These are phyloP conservation scores for Plantago coronopus DNA, from an alignment of 305 asterid species.

Conservation along the genomic window DNA sequence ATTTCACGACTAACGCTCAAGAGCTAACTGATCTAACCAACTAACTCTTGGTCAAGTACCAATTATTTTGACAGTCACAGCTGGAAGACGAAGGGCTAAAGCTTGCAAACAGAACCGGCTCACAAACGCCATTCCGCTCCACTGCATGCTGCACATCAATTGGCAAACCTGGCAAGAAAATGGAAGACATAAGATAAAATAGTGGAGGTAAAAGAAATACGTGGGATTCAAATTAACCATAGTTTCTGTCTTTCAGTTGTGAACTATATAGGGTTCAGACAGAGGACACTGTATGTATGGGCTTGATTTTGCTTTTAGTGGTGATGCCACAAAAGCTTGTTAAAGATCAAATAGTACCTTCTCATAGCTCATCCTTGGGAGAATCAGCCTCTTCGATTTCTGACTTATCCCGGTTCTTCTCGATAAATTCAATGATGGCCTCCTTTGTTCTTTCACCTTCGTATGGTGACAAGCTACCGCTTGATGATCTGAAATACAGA, in stretches of 20 bases:
- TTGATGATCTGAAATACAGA: conserved; percentile 65
- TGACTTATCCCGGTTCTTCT: conserved; percentile 44
- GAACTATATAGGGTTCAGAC: not conserved
- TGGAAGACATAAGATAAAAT: conserved; percentile 5
- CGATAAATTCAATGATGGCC: conserved; percentile 51
- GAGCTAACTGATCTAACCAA: conserved; percentile 14
- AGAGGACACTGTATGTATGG: not conserved
- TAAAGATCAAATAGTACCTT: conserved; percentile 10
- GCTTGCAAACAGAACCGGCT: not conserved
- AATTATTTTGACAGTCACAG: conserved; percentile 7
- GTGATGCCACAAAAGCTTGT: not conserved
- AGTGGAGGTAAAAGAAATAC: not conserved
- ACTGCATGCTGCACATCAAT: conserved; percentile 19
- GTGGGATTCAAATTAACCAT: not conserved
- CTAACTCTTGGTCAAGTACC: conserved; percentile 18
- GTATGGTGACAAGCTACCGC: conserved; percentile 45
- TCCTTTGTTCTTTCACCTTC: conserved; percentile 68
- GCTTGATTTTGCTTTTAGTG: not conserved
- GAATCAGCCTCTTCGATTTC: conserved; percentile 29
- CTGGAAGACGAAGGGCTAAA: conserved; percentile 10
- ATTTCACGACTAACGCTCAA: conserved; percentile 16
- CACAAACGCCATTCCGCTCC: conserved; percentile 13
- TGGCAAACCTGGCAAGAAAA: conserved; percentile 23
- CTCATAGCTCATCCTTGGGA: conserved; percentile 65
- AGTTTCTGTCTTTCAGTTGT: not conserved